Evolutionary conservation across 345 rosid genomes (phyloP).

Genomic region (Pistacia atlantica): DNA sequence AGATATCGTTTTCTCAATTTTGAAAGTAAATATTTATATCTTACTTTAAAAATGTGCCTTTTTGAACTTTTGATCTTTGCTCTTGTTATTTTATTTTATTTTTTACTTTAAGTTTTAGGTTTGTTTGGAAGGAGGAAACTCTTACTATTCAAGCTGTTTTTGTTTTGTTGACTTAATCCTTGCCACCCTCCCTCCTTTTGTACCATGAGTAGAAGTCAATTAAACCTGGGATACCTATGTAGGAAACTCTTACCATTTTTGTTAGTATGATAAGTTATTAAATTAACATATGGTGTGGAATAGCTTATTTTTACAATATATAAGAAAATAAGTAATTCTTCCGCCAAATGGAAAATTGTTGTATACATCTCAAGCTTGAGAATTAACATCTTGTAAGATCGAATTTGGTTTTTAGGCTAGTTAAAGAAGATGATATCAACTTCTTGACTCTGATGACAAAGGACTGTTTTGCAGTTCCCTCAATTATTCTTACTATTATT

Average conservation of each 20-base stretch:
- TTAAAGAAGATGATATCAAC: background rate
- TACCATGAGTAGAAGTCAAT: background rate
- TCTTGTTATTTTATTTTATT: background rate
- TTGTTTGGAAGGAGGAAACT: background rate
- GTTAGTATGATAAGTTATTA: background rate
- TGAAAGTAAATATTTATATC: background rate
- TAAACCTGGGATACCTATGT: background rate
- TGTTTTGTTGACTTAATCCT: background rate
- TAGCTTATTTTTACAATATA: background rate
- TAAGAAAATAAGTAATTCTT: background rate
- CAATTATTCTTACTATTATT: background rate
- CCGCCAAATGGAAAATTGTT: background rate
- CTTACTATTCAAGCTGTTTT: background rate
- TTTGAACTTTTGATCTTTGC: background rate
- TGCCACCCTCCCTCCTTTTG: background rate
- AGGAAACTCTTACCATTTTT: background rate
- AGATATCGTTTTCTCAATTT: background rate
- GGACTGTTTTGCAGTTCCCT: background rate
- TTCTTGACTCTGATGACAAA: background rate
- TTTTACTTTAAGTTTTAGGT: too few relatives aligned
- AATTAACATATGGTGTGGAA: too few relatives aligned
- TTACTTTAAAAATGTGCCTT: too few relatives aligned
- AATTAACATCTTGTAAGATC: background rate
- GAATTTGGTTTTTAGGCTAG: background rate
- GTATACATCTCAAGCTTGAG: background rate